Evolutionary conservation across 495 filamentous ascomycete species (phyloP), one percentile per base, ranked within the genome.

Genomic region (Penicillium bovifimosum): DNA sequence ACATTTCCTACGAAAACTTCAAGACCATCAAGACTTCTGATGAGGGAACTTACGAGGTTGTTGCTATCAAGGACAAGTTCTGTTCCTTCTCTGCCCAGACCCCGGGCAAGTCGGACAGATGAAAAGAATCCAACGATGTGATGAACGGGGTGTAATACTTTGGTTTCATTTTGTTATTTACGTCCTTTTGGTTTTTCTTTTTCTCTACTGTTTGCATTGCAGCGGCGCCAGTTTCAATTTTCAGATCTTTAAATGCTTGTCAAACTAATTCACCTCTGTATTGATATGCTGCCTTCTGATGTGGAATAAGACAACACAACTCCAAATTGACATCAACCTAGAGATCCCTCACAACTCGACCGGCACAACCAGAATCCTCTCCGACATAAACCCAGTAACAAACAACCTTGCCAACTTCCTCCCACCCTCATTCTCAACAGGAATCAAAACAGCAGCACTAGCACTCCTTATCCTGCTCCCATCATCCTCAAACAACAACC

Each of bases 21-120:
- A 89, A 91, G 73, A 84, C 82, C 17, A 80, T 96, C 54, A 80
- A 80, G 62, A 91, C 89, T 11, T 88, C 83, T 38, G 88, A 95
- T 62, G 93, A 97, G 74, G 93, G 93, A 26, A 95, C 89, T 43
- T 98, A 98, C 56, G 93, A 98, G 72, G 95, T 97, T 10, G 86
- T 96, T 46, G 84, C 88, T 6, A 95, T 98, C 67, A 91, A 90
- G 77, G 93, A 98, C 66, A 82, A 81, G 60, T 93, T 80, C 68
- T 98, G 93, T 67, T 80, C 87, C 4, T 91, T 92, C 65, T 86
- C 88, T 26, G 88, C 80, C 46, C 79, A 84, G 55, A 72, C 72
- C 14, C 72, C 68, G 16, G 72, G 68, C 28, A 82, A 70, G 57
- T 69, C 74, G 13, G 73, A 70, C 34, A 69, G 68, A 36, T 62